Conservation (phyloP, 169 alveolate genomes). For the Cryptosporidium parvum region DNA sequence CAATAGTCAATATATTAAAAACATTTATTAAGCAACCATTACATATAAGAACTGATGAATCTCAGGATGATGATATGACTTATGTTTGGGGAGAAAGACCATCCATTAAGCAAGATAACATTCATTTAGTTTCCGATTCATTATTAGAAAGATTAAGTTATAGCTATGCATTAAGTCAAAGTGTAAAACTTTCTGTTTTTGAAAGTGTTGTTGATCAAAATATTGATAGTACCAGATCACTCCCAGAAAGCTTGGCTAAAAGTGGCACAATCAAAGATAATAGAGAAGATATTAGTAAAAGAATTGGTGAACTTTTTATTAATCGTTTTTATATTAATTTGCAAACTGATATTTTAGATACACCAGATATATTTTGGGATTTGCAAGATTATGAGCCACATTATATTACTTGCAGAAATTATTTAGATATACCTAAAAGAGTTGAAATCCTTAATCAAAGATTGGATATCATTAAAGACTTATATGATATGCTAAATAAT, state of each 20-base stretch:
- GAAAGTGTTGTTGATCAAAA: conserved; percentile 87
- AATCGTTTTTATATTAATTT: conserved; percentile 86
- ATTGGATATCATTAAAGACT: conserved; percentile 86
- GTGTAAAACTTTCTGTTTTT: conserved; percentile 84
- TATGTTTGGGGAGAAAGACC: conserved; percentile 81
- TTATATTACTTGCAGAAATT: conserved; percentile 83
- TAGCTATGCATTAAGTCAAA: conserved; percentile 88
- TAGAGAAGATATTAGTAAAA: conserved; percentile 84
- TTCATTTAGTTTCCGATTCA: conserved; percentile 82
- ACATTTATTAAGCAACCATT: conserved; percentile 63
- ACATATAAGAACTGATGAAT: conserved; percentile 37
- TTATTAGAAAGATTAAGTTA: conserved; percentile 83
- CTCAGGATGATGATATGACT: conserved; percentile 79
- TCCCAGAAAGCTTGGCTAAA: conserved; percentile 87
- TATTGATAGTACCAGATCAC: conserved; percentile 83
- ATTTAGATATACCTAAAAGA: conserved; percentile 87
- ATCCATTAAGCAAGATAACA: conserved; percentile 83
- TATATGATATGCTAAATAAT: conserved; percentile 87
- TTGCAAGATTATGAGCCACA: conserved; percentile 86
- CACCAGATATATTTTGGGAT: conserved; percentile 90
- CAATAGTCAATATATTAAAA: conserved; percentile 60
- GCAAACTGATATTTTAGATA: conserved; percentile 87
- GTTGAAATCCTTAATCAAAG: conserved; percentile 87
- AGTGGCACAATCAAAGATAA: conserved; percentile 85
- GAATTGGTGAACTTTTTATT: conserved; percentile 87